A percentile compares a stretch with the other conserved stretches of the same genome.
Evolutionary conservation across 768 basidiomycete species (phyloP).

Genomic region (Pleurotus tuber-regium): DNA sequence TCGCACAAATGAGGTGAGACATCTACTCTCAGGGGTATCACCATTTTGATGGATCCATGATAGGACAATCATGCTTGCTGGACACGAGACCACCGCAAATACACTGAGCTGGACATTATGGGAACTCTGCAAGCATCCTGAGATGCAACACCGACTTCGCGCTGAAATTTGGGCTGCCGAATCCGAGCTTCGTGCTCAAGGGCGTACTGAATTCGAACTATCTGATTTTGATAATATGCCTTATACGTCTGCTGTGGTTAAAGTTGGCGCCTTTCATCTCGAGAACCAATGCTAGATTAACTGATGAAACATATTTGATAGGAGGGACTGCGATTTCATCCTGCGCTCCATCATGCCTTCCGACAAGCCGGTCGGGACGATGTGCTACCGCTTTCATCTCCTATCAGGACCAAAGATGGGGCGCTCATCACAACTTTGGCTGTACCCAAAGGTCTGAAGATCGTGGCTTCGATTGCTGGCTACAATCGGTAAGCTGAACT

Average conservation of each 20-base stretch:
- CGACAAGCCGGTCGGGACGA: constrained; percentile 53
- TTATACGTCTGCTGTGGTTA: constrained; percentile 22
- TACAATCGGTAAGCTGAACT: constrained; percentile 46
- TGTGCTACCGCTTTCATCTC: constrained; percentile 55
- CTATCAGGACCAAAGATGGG: constrained; percentile 46
- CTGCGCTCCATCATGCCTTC: constrained; percentile 51
- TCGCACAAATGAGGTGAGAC: constrained; percentile 26
- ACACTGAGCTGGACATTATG: constrained; percentile 46
- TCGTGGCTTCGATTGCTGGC: constrained; percentile 50
- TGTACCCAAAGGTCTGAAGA: constrained; percentile 48
- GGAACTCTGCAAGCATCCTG: constrained; percentile 44
- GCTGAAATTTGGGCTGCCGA: constrained; percentile 34
- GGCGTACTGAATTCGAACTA: constrained; percentile 15
- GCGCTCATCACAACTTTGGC: constrained; percentile 39
- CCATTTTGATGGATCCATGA: not conserved
- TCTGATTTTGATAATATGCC: constrained; percentile 32
- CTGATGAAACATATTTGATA: too few relatives aligned
- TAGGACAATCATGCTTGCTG: constrained; percentile 32
- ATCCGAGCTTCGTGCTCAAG: constrained; percentile 12
- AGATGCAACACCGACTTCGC: constrained; percentile 49
- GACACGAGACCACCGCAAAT: constrained; percentile 47
- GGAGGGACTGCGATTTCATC: constrained; percentile 55
- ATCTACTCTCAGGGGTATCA: not conserved
- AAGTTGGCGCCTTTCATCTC: constrained; percentile 13
- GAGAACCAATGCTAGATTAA: too few relatives aligned